phyloP scores from a whole-genome alignment of 2,329 filamentous ascomycete species.

The Beauveria sp. region DNA sequence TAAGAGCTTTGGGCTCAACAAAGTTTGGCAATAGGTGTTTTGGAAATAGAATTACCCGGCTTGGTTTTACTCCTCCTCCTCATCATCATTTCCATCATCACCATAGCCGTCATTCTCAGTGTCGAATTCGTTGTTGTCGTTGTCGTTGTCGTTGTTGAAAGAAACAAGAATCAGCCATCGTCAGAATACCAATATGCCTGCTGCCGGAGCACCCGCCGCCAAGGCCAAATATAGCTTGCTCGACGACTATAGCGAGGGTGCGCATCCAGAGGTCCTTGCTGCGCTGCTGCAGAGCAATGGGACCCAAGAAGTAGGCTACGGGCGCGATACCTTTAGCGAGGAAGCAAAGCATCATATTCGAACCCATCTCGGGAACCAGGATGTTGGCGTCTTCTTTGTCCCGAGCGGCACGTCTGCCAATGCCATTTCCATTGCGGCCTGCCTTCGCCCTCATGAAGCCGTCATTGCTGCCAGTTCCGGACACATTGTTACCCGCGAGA shows the following conservation, averaged over 20 bases:
- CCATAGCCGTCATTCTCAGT: not conserved
- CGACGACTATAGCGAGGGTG: constrained; percentile 46
- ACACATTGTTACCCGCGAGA: constrained; percentile 42
- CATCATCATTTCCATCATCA: not conserved
- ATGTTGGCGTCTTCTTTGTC: constrained; percentile 43
- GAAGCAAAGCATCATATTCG: constrained; percentile 35
- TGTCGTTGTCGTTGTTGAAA: not conserved
- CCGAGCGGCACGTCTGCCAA: constrained; percentile 45
- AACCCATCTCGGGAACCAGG: constrained; percentile 25
- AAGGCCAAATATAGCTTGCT: constrained; percentile 34
- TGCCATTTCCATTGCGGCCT: constrained; percentile 43
- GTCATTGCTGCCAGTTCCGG: constrained; percentile 43
- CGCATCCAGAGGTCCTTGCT: constrained; percentile 40
- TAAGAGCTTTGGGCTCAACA: constrained; percentile 6
- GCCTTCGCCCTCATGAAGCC: constrained; percentile 41
- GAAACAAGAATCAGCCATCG: not conserved
- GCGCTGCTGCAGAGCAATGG: constrained; percentile 36
- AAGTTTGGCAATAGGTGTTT: not conserved
- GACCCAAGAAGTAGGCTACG: constrained; percentile 40
- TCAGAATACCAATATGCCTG: constrained; percentile 3
- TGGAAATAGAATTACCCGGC: not conserved
- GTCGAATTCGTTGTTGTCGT: no score
- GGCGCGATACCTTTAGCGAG: constrained; percentile 35
- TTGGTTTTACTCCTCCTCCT: not conserved
- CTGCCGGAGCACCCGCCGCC: constrained; percentile 9